Evolutionary conservation across 805 yeast species (phyloP).

Genomic region (Candida qinlingensis): DNA sequence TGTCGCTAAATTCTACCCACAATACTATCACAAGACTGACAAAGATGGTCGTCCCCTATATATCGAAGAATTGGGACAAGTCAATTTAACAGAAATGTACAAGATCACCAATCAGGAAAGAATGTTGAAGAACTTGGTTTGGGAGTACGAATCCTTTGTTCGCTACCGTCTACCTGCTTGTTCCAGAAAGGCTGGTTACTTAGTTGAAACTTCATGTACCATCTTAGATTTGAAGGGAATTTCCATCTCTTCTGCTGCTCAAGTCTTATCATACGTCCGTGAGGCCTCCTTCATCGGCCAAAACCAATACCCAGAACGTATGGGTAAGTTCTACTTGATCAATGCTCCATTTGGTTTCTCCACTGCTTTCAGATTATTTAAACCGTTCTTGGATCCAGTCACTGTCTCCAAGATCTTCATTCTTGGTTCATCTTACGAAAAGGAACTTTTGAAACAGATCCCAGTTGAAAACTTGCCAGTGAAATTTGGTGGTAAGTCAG

Average conservation of each 20-base stretch:
- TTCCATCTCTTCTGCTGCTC: slow-evolving; percentile 75
- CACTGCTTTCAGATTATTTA: slow-evolving; percentile 85
- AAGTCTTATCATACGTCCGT: slow-evolving; percentile 80
- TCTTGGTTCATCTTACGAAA: slow-evolving; percentile 70
- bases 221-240: slow-evolving; percentile 94
- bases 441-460: slow-evolving; percentile 84
- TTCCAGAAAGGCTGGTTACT: slow-evolving; percentile 69
- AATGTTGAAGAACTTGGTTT: slow-evolving; percentile 90
- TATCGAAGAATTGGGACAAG: slow-evolving; percentile 88
- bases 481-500: slow-evolving; percentile 84
- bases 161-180: slow-evolving; percentile 88
- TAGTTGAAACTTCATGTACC: slow-evolving; percentile 95
- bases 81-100: slow-evolving; percentile 85
- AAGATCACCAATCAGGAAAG: slow-evolving; percentile 92
- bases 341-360: slow-evolving; percentile 98
- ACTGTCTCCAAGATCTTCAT: slow-evolving; percentile 94
- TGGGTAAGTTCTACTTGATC: slow-evolving; percentile 95
- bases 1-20: slow-evolving; percentile 90
- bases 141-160: slow-evolving; percentile 95
- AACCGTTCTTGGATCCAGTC: slow-evolving; percentile 94
- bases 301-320: slow-evolving; percentile 96
- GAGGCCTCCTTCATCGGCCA: slow-evolving; percentile 95
- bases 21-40: slow-evolving; percentile 95
- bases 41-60: slow-evolving; percentile 96
- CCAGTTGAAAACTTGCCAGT: slow-evolving; percentile 89